phyloP scores from a whole-genome alignment of 371 early-diverging fungal genomes.

The Mucor indicus region DNA sequence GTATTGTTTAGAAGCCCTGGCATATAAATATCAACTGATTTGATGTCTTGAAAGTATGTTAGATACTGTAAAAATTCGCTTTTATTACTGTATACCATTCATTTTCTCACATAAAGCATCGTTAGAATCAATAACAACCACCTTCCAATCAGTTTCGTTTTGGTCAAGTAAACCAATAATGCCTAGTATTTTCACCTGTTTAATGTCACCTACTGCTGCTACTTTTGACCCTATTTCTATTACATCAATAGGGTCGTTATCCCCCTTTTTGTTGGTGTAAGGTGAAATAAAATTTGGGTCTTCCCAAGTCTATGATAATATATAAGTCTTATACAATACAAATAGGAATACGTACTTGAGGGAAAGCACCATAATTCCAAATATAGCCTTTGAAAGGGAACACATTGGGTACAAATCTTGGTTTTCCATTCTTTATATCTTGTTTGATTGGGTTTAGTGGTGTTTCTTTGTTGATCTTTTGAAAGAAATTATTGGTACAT shows the following conservation, averaged over 20 bases:
- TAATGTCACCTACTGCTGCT: constrained; percentile 47
- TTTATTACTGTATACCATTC: constrained; percentile 48
- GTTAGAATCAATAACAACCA: constrained; percentile 88
- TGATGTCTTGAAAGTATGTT: constrained; percentile 53
- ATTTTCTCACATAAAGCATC: constrained; percentile 86
- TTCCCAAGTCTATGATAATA: constrained; percentile 84
- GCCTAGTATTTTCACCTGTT: constrained; percentile 95
- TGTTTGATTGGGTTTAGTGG: constrained; percentile 94
- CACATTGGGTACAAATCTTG: constrained; percentile 90
- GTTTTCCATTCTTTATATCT: constrained; percentile 92
- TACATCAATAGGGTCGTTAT: constrained; percentile 97
- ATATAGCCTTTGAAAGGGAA: constrained; percentile 97
- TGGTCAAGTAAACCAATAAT: constrained; percentile 93
- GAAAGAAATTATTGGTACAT: not conserved
- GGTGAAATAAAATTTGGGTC: constrained; percentile 78
- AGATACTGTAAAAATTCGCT: not conserved
- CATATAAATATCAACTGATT: constrained; percentile 83
- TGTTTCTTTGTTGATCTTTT: constrained; percentile 77
- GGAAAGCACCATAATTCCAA: constrained; percentile 98
- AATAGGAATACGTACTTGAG: constrained; percentile 40
- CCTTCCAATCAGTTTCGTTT: constrained; percentile 98
- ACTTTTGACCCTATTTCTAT: constrained; percentile 64
- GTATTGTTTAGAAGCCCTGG: constrained; percentile 85
- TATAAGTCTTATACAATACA: not conserved
- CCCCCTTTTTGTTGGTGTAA: constrained; percentile 84